Evolutionary conservation across 2,329 filamentous ascomycete species (phyloP).

Genomic region (Geosmithia putterillii): DNA sequence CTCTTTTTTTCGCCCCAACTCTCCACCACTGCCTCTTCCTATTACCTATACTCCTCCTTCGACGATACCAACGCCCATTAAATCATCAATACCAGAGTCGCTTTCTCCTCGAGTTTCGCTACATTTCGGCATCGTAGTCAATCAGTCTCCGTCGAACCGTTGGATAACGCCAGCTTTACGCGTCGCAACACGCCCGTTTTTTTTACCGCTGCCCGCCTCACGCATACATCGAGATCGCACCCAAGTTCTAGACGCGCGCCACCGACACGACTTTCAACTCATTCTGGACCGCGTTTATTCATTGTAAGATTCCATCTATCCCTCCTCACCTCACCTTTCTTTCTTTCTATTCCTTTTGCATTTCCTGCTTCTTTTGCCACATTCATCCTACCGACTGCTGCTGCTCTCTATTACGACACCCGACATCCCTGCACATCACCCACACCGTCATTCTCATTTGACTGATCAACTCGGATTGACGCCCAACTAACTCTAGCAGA

Average conservation of each 20-base stretch:
- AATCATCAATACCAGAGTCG: background rate
- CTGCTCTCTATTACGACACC: background rate
- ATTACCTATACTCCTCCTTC: background rate
- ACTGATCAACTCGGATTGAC: background rate
- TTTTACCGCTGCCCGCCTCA: background rate
- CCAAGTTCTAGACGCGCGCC: background rate
- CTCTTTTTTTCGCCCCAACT: slow-evolving; percentile 4
- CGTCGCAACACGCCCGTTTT: background rate
- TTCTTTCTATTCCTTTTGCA: background rate
- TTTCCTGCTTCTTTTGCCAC: background rate
- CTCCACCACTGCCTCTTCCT: slow-evolving; percentile 5
- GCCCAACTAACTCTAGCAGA: background rate
- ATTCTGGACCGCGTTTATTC: background rate
- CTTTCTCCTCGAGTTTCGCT: background rate
- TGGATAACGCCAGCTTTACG: background rate
- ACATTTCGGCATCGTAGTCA: background rate
- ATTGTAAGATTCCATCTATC: background rate
- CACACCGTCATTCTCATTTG: background rate
- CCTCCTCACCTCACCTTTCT: background rate
- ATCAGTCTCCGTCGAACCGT: background rate
- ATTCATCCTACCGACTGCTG: background rate
- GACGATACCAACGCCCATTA: background rate
- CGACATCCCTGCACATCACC: background rate
- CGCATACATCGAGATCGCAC: background rate
- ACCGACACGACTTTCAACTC: background rate